Evolutionary conservation across 345 rosid genomes (phyloP).

Genomic region (Melaleuca alternifolia): DNA sequence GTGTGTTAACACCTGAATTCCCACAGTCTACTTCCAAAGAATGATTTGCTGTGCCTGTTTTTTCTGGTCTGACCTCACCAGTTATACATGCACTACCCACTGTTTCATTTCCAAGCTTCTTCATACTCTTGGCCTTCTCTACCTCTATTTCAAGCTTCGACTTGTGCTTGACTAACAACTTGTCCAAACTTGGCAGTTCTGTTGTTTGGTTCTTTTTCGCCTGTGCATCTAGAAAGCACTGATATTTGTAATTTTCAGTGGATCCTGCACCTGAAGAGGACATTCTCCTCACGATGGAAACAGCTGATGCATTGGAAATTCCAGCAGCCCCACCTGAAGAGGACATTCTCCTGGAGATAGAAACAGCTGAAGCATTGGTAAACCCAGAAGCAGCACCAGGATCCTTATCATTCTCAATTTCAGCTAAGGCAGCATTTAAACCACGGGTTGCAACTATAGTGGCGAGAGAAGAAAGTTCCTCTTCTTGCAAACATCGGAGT

Average conservation of each 20-base stretch:
- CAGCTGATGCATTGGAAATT: constrained; percentile 5
- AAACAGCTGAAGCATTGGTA: constrained; percentile 2
- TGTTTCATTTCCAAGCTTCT: constrained; percentile 30
- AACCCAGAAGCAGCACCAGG: constrained; percentile 15
- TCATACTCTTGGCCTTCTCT: background rate
- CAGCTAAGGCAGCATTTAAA: constrained; percentile 78
- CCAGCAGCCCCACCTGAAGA: constrained; percentile 11
- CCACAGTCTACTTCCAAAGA: background rate
- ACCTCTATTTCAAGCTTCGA: constrained; percentile 54
- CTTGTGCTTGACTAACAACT: constrained; percentile 52
- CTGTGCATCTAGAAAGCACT: constrained; percentile 8
- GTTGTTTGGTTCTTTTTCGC: background rate
- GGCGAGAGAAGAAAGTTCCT: constrained; percentile 86
- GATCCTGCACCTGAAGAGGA: constrained; percentile 31
- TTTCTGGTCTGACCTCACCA: background rate
- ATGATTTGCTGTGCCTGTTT: background rate
- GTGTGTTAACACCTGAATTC: background rate
- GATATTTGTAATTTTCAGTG: constrained; percentile 14
- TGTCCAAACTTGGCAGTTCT: constrained; percentile 40
- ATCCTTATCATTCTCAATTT: constrained; percentile 37
- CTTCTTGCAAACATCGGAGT: constrained; percentile 70
- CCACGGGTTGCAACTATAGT: constrained; percentile 94
- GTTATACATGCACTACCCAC: background rate
- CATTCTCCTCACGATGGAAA: constrained; percentile 13
- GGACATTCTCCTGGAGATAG: background rate